Percentiles rank a stretch among this genome's conserved stretches.
Conservation (phyloP, 2,329 filamentous ascomycete genomes). For the Teratosphaeria gauchensis region DNA sequence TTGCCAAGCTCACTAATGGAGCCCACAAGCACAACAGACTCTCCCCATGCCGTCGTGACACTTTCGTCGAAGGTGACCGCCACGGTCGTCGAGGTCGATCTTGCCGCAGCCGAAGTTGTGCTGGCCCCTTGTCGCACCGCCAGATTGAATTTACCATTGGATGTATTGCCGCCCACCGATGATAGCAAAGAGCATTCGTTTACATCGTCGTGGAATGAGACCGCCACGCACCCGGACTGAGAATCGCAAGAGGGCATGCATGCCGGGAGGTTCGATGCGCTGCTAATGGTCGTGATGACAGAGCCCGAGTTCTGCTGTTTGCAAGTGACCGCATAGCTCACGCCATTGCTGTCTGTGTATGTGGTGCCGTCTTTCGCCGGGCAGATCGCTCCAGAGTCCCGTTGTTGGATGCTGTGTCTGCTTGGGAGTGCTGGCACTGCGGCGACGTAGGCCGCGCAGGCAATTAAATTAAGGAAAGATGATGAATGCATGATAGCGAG, state of each 20-base stretch:
- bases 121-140: neutral
- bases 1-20: slow-evolving; percentile 48
- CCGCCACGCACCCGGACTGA: slow-evolving; percentile 3
- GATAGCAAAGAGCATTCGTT: slow-evolving; percentile 4
- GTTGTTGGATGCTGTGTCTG: neutral
- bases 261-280: slow-evolving; percentile 1
- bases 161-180: slow-evolving; percentile 1
- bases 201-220: slow-evolving; percentile 4
- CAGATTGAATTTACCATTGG: slow-evolving; percentile 4
- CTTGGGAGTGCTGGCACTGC: neutral
- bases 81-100: slow-evolving; percentile 26
- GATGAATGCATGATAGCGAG: neutral
- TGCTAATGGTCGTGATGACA: neutral
- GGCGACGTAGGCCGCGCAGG: neutral
- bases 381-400: slow-evolving; percentile 1
- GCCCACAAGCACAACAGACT: slow-evolving; percentile 58
- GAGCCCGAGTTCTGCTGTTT: slow-evolving; percentile 1
- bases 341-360: slow-evolving; percentile 4
- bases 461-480: neutral
- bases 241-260: slow-evolving; percentile 6
- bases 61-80: slow-evolving; percentile 54
- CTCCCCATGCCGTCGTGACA: slow-evolving; percentile 49
- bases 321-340: slow-evolving; percentile 3
- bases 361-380: slow-evolving; percentile 2
- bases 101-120: neutral